phyloP scores from a whole-genome alignment of 2,329 filamentous ascomycete species.

The Diplodia sapinea region DNA sequence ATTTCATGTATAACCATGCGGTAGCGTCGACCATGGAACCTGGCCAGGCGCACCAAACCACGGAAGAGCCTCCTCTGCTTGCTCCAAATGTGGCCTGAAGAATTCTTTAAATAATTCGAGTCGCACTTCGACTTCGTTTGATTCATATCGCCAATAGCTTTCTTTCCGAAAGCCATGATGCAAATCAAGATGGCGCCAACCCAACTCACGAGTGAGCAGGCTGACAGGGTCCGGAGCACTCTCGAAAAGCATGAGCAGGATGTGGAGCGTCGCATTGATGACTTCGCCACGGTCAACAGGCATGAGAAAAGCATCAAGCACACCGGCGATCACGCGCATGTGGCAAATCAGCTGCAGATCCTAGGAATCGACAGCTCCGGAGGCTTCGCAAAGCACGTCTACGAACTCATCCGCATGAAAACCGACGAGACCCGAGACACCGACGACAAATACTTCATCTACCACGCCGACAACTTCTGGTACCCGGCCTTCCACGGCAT shows the following conservation, averaged over 20 bases:
- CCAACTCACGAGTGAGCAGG: not conserved
- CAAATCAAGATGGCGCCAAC: not conserved
- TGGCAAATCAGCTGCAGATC: not conserved
- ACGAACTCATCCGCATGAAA: not conserved
- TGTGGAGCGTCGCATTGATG: not conserved
- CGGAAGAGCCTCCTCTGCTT: not conserved
- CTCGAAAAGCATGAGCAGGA: not conserved
- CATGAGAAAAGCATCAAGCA: not conserved
- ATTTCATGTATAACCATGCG: not conserved
- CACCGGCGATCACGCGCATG: not conserved
- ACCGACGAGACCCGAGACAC: not conserved
- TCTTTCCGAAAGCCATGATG: no score
- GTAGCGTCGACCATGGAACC: not conserved
- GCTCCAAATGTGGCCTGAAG: no score
- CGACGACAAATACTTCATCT: conserved; percentile 49
- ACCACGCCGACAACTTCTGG: conserved; percentile 53
- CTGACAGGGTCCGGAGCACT: no score
- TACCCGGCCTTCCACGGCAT: conserved; percentile 51
- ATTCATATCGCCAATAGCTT: not conserved
- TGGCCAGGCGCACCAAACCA: not conserved
- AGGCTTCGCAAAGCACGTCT: not conserved
- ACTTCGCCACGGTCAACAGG: no score
- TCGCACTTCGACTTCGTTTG: not conserved
- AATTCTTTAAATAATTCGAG: not conserved
- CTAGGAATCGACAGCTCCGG: not conserved